phyloP scores from a whole-genome alignment of 2,329 filamentous ascomycete species.

The Penicillium hordei region DNA sequence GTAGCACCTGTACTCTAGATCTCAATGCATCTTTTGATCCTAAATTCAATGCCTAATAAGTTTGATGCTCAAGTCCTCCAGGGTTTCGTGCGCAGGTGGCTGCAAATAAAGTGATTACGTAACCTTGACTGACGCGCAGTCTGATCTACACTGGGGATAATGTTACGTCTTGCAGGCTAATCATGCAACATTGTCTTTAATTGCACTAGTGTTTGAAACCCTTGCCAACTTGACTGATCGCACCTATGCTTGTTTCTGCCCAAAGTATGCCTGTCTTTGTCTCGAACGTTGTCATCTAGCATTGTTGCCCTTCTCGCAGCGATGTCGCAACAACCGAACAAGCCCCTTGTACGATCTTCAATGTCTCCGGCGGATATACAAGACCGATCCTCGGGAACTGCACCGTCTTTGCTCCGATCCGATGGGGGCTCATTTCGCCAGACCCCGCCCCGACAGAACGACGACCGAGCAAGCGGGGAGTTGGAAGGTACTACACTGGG shows the following conservation, averaged over 20 bases:
- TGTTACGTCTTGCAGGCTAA: neutral
- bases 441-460: slow-evolving; percentile 26
- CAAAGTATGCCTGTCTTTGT: slow-evolving; percentile 22
- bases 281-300: slow-evolving; percentile 25
- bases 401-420: slow-evolving; percentile 11
- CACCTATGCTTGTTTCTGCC: slow-evolving; percentile 23
- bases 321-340: slow-evolving; percentile 27
- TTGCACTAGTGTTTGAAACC: neutral
- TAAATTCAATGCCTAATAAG: neutral
- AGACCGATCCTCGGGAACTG: slow-evolving; percentile 1
- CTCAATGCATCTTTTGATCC: too few relatives aligned
- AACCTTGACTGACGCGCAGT: slow-evolving; percentile 14
- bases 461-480: slow-evolving; percentile 33
- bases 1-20: too few relatives aligned
- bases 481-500: slow-evolving; percentile 40
- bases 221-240: neutral
- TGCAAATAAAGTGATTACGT: slow-evolving; percentile 8
- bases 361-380: slow-evolving; percentile 18
- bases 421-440: slow-evolving; percentile 22
- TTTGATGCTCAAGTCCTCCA: neutral
- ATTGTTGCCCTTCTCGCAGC: slow-evolving; percentile 16
- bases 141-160: slow-evolving; percentile 15
- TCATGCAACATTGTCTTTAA: slow-evolving; percentile 1
- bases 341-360: slow-evolving; percentile 14
- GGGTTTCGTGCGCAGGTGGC: neutral